Evolutionary conservation across 2,329 filamentous ascomycete genomes (phyloP).

Genomic region (Emmonsia crescens): DNA sequence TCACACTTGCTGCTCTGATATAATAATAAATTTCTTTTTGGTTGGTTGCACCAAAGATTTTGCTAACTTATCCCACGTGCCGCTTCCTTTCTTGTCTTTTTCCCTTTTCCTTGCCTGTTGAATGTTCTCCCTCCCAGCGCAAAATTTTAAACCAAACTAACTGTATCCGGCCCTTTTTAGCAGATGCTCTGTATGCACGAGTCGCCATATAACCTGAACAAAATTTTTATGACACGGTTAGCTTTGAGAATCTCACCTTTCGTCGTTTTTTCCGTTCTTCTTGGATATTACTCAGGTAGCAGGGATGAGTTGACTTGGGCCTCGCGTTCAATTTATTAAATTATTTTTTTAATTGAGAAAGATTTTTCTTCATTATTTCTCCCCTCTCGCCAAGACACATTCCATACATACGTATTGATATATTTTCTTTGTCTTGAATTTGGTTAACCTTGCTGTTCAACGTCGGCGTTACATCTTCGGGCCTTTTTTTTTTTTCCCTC

Average conservation of each 20-base stretch:
- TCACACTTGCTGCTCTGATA: slow-evolving; percentile 22
- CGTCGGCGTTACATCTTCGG: not conserved
- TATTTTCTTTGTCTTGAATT: not conserved
- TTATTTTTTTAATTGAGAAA: not conserved
- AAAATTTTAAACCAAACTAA: too few species aligned
- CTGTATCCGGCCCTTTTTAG: not conserved
- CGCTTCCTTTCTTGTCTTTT: not conserved
- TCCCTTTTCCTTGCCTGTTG: not conserved
- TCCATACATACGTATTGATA: not conserved
- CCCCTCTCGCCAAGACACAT: not conserved
- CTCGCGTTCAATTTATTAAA: not conserved
- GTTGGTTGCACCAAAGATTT: not conserved
- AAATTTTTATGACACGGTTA: not conserved
- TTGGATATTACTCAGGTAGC: not conserved
- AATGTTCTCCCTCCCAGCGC: too few species aligned
- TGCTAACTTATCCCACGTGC: not conserved
- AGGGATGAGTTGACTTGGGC: not conserved
- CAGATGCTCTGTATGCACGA: not conserved
- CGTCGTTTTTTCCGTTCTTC: not conserved
- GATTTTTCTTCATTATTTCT: not conserved
- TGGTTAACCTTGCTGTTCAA: not conserved
- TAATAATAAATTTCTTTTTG: not conserved
- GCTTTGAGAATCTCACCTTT: not conserved
- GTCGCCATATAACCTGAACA: not conserved
- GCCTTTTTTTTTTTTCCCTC: not conserved